Evolutionary conservation across 176 grass and related monocot species (phyloP), one percentile per base, ranked within the genome.

Genomic region (Chloris gayana): DNA sequence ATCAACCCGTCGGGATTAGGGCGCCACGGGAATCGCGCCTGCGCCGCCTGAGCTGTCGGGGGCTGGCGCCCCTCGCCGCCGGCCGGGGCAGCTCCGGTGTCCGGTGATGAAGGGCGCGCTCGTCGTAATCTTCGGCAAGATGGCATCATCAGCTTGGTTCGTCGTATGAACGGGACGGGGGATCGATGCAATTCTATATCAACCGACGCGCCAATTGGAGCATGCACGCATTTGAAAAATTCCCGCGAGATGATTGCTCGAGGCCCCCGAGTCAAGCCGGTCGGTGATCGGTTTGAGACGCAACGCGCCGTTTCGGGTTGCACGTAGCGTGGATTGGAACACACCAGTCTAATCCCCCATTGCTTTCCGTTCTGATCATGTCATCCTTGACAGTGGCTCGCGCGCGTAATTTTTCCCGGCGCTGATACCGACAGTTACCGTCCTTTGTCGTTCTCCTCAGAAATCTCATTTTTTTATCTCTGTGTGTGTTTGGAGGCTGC

Each of bases 251-350:
- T 61, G 24, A 29, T 61, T 29, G 24, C 58, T 29, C 11, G 10
- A 61, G 58, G 58, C 9, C 34, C 21, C 25, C 14, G 49, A 25
- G 80, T 83, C 86, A 88, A 74, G 74, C 80, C 27, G 49, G 61
- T 27, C 44, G 68, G 49, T 60, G 80, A 67, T 79, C 74, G 83
- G 38, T 74, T 30, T 73, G 17, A 50, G n/a, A 83, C 68, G 75
- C 60, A 50, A 79, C 67, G 4, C 21, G 32, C 9, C 29, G 29
- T 9, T 6, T 60, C 6, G 14, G 67, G 3, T 15, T 29, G 15
- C 74, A 76, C 51, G 25, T 59, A 59, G n/a, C 78, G 9, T 11
- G 7, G 25, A 41, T 24, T 22, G 19, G 19, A 5, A 18, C 56
- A 22, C 13, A 14, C 2, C 12, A 61, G 5, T 33, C 46, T 9